phyloP scores from a whole-genome alignment of 2,329 filamentous ascomycete species.

The Colletotrichum tofieldiae region DNA sequence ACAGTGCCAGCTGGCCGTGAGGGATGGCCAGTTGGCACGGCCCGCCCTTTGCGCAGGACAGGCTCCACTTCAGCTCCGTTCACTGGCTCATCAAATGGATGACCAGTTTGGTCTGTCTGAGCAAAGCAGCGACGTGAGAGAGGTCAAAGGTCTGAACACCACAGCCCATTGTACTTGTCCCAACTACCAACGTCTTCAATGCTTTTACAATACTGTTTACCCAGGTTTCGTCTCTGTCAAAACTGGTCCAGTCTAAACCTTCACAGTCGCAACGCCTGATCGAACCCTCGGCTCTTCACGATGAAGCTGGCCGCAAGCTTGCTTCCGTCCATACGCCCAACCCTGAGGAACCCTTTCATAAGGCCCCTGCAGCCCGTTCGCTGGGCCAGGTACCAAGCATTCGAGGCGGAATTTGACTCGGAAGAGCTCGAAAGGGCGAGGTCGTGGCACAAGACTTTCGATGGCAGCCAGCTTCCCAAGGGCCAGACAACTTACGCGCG shows the following conservation, averaged over 20 bases:
- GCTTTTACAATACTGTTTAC: not conserved
- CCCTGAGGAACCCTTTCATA: not conserved
- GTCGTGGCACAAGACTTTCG: constrained; percentile 65
- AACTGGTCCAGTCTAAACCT: not conserved
- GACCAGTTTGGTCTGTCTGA: not conserved
- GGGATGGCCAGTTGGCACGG: not conserved
- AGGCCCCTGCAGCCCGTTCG: constrained; percentile 27
- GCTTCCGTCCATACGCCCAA: constrained; percentile 5
- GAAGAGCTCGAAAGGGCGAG: constrained; percentile 67
- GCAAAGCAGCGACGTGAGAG: not conserved
- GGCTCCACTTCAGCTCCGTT: not conserved
- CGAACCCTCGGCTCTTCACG: not conserved
- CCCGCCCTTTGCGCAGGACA: not conserved
- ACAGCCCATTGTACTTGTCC: not conserved
- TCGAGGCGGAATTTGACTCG: constrained; percentile 65
- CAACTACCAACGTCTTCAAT: not conserved
- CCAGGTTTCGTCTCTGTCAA: not conserved
- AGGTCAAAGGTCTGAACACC: not conserved
- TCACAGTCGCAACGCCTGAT: not conserved
- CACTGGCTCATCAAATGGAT: not conserved
- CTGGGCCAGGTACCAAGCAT: constrained; percentile 60
- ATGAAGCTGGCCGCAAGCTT: constrained; percentile 22
- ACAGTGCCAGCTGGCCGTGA: not conserved
- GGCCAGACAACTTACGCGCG: constrained; percentile 69
- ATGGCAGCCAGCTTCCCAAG: constrained; percentile 60